phyloP scores from a whole-genome alignment of 225 moss, liverwort and hornwort genomes.

The Ulota crispa region DNA sequence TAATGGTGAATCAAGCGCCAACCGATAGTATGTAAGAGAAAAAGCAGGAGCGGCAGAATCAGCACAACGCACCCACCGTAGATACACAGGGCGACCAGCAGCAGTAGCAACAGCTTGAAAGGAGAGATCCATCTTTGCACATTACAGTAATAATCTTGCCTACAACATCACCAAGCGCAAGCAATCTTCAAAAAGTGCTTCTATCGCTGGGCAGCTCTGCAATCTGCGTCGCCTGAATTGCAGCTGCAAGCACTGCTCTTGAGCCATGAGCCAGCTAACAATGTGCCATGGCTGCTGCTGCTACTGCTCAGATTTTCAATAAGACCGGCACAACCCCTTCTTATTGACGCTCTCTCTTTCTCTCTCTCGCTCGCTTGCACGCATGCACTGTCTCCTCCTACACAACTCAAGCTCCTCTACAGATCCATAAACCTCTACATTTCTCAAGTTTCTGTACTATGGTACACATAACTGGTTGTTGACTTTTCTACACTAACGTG shows the following conservation, averaged over 20 bases:
- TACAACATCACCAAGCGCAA: not conserved
- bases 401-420: slow-evolving; percentile 1
- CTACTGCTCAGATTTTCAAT: not conserved
- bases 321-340: not conserved
- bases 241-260: not conserved
- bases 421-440: not conserved
- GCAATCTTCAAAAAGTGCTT: not conserved
- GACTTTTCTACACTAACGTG: too few relatives aligned
- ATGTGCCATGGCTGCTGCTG: not conserved
- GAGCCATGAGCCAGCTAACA: not conserved
- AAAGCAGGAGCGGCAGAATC: too few relatives aligned
- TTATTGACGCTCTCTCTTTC: slow-evolving; percentile 1
- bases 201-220: not conserved
- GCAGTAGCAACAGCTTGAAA: not conserved
- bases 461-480: too few relatives aligned
- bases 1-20: too few relatives aligned
- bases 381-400: slow-evolving; percentile 6
- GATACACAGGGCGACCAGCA: too few relatives aligned
- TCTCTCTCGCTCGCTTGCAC: not conserved
- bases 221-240: not conserved
- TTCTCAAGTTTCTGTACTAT: slow-evolving; percentile 17
- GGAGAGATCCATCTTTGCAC: not conserved
- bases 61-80: too few relatives aligned
- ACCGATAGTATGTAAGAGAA: too few relatives aligned
- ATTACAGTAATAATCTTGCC: not conserved